Evolutionary conservation across 192 early-diverging fungal species (phyloP).

Genomic region (Coemansia sp.): DNA sequence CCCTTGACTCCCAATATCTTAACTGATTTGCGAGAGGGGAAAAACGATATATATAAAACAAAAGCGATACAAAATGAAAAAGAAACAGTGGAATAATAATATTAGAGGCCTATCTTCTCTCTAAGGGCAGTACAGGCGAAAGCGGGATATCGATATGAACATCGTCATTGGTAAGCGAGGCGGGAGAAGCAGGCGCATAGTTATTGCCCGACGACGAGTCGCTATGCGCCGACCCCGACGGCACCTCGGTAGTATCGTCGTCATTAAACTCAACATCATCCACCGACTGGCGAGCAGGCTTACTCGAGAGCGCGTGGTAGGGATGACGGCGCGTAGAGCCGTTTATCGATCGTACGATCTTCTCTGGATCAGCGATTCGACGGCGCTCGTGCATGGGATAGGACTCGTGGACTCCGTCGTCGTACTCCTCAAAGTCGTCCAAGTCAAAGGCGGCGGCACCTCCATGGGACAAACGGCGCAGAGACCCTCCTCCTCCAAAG

Average conservation of each 20-base stretch:
- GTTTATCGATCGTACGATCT: conserved; percentile 18
- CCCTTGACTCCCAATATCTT: no score
- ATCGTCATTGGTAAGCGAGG: conserved; percentile 24
- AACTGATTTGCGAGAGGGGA: no score
- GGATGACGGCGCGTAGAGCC: conserved; percentile 23
- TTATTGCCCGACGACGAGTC: conserved; percentile 34
- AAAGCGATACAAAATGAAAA: neutral
- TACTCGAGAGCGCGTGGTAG: conserved; percentile 12
- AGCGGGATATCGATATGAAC: conserved; percentile 51
- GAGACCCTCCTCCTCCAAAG: conserved; percentile 21
- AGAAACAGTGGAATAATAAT: neutral
- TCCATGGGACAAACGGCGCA: conserved; percentile 23
- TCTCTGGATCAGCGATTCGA: conserved; percentile 36
- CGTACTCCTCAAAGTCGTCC: conserved; percentile 48
- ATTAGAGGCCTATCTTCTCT: neutral
- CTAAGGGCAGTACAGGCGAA: conserved; percentile 32
- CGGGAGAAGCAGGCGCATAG: conserved; percentile 38
- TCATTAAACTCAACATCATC: conserved; percentile 17
- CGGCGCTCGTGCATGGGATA: conserved; percentile 56
- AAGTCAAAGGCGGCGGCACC: conserved; percentile 42
- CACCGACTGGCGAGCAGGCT: neutral
- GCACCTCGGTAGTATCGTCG: conserved; percentile 46
- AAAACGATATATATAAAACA: conserved; percentile 4
- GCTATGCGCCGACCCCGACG: conserved; percentile 46
- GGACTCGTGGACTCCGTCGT: conserved; percentile 30